These are phyloP conservation scores for Nyctanthes arbortristis DNA, from an alignment of 257 asterid species.

Conservation along the genomic window DNA sequence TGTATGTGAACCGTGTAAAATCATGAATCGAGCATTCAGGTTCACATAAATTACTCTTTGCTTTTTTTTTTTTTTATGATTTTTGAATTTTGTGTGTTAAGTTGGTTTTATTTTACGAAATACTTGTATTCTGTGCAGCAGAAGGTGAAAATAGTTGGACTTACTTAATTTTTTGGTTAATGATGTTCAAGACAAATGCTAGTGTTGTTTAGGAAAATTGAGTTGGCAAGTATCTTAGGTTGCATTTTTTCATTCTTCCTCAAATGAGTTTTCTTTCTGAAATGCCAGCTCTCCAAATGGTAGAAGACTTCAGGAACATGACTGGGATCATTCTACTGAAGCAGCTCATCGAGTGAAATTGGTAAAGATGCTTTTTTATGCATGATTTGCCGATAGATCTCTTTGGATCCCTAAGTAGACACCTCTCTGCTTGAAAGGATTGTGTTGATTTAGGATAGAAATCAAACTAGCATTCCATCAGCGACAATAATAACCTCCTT, in stretches of 20 bases:
- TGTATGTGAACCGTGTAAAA: slow-evolving; percentile 25
- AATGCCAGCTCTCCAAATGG: slow-evolving; percentile 67
- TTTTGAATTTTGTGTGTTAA: background rate
- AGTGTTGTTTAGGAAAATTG: background rate
- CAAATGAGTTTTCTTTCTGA: slow-evolving; percentile 16
- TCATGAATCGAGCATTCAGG: slow-evolving; percentile 31
- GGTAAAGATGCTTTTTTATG: slow-evolving; percentile 47
- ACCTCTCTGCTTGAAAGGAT: background rate
- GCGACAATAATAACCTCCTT: slow-evolving; percentile 16
- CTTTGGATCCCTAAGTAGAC: background rate
- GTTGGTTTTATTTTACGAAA: slow-evolving; percentile 2
- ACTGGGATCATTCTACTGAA: slow-evolving; percentile 36
- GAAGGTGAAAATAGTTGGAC: background rate
- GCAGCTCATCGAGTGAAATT: slow-evolving; percentile 41
- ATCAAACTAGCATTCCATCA: background rate
- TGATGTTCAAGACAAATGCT: background rate
- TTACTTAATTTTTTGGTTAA: background rate
- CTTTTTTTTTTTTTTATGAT: slow-evolving; percentile 13
- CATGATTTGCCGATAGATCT: slow-evolving; percentile 1
- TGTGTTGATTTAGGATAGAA: background rate
- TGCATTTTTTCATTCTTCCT: slow-evolving; percentile 15
- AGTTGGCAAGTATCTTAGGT: slow-evolving; percentile 2
- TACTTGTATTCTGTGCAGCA: background rate
- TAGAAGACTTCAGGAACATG: slow-evolving; percentile 45
- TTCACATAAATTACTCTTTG: slow-evolving; percentile 25